Conservation (phyloP, 768 basidiomycete species). For the Ramaria sp. region DNA sequence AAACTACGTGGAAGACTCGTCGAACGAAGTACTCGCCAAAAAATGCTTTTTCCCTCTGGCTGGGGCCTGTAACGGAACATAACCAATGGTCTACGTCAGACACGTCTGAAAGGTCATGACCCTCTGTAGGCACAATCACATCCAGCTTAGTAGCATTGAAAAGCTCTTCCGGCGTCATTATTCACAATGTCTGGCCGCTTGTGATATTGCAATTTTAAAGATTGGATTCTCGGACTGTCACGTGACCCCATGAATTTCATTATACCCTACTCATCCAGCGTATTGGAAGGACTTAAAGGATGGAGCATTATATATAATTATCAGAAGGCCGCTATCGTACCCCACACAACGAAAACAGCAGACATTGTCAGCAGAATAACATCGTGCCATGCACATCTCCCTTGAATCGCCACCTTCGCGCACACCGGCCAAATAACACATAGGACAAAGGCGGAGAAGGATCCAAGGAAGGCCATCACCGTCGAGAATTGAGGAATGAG, state of each 20-base stretch:
- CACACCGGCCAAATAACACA: constrained; percentile 70
- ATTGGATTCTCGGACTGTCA: too few species aligned
- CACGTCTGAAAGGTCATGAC: constrained; percentile 33
- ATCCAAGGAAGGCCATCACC: constrained; percentile 84
- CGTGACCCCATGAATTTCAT: too few species aligned
- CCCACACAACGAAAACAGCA: constrained; percentile 64
- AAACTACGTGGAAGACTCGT: constrained; percentile 26
- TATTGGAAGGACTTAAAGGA: too few species aligned
- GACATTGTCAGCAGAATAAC: constrained; percentile 39
- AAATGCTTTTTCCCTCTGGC: constrained; percentile 51
- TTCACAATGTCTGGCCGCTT: neutral
- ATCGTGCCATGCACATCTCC: constrained; percentile 39
- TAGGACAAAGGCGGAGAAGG: constrained; percentile 71
- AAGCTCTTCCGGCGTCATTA: constrained; percentile 42
- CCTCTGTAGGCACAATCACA: constrained; percentile 54
- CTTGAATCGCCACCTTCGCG: constrained; percentile 51
- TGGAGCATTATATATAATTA: neutral
- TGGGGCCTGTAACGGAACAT: constrained; percentile 24
- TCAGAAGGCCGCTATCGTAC: constrained; percentile 55
- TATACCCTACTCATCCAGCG: too few species aligned
- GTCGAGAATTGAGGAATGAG: constrained; percentile 69
- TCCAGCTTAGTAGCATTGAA: constrained; percentile 50
- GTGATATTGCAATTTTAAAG: too few species aligned
- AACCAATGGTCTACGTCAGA: constrained; percentile 45
- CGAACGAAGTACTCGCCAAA: constrained; percentile 43